Evolutionary conservation across 345 rosid species (phyloP), one percentile per base, ranked within the genome.

Genomic region (Xanthoceras sorbifolium): DNA sequence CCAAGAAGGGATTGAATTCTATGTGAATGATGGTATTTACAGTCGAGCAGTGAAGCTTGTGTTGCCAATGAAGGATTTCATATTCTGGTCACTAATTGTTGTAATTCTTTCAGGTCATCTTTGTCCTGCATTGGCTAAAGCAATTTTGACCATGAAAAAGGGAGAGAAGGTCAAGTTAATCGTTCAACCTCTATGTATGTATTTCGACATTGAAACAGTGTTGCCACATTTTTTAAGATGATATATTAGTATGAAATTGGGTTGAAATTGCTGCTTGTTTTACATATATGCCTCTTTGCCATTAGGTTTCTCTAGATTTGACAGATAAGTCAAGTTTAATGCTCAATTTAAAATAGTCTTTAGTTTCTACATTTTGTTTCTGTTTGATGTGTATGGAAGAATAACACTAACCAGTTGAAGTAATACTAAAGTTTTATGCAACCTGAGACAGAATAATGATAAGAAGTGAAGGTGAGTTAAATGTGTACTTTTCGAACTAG

Each of bases 101-200:
- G 66, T 69, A 6, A 26, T 73, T 71, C 44, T 67, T 74, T 23
- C 84, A 88, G 92, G 89, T 61, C 87, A 87, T 85, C 78, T 90
- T 14, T 90, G 84, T 76, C 78, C 86, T 32, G 90, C 89, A 62
- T 67, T 90, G 76, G 44, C 85, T 4, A 87, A 86, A 78, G 87
- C 86, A 44, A 71, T 86, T 32, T n/a, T 67, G 76, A 89, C 90
- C 79, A 87, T 90, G 94, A 80, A 46, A 71, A 68, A 64, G 36
- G 87, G 92, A 57, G 94, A 90, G 83, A 90, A 83, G 73, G 87
- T 66, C 63, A 77, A 84, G 77, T 80, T 90, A 71, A 80, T 80
- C 59, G 82, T 90, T 67, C 90, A 86, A 57, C 89, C 90, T 67
- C 86, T 82, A 34, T 86, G 92, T 90, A 83, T 20, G 87, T 77